phyloP scores from a whole-genome alignment of 352 stramenopile species.

The Globisporangium paddicum region DNA sequence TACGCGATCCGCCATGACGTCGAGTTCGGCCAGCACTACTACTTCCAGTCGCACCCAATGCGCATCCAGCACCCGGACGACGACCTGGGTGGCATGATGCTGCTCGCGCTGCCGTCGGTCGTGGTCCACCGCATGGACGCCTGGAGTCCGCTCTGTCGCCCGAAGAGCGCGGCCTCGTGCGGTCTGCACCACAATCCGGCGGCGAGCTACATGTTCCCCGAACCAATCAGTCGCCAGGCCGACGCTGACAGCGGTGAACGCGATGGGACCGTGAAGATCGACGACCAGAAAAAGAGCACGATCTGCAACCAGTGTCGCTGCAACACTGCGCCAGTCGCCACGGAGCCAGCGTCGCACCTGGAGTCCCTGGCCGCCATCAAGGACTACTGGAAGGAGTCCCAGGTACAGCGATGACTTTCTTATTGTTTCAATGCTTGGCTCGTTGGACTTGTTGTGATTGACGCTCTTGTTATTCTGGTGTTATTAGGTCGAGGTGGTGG shows the following conservation, averaged over 20 bases:
- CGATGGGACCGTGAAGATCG: constrained; percentile 30
- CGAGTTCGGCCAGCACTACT: constrained; percentile 65
- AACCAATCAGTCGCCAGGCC: constrained; percentile 48
- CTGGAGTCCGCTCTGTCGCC: constrained; percentile 87
- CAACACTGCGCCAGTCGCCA: constrained; percentile 14
- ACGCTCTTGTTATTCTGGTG: background rate
- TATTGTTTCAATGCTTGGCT: background rate
- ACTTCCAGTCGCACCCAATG: constrained; percentile 93
- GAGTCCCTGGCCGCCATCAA: constrained; percentile 50
- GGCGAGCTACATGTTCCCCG: constrained; percentile 61
- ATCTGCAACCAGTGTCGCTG: constrained; percentile 49
- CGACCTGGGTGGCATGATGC: constrained; percentile 86
- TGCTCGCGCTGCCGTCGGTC: constrained; percentile 88
- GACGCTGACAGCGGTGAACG: constrained; percentile 64
- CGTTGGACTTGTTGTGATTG: background rate
- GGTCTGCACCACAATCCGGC: constrained; percentile 62
- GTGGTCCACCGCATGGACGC: constrained; percentile 93
- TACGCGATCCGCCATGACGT: constrained; percentile 89
- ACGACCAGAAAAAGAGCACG: constrained; percentile 17
- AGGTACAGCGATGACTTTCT: constrained; percentile 30
- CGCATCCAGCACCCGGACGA: constrained; percentile 92
- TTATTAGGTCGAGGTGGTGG: constrained; percentile 92
- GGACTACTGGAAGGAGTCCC: constrained; percentile 68
- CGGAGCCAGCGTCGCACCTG: constrained; percentile 22
- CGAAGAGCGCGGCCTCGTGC: constrained; percentile 39